Percentiles rank a stretch among this genome's conserved stretches.
phyloP scores from a whole-genome alignment of 805 yeast species.

The Starmera quercuum region DNA sequence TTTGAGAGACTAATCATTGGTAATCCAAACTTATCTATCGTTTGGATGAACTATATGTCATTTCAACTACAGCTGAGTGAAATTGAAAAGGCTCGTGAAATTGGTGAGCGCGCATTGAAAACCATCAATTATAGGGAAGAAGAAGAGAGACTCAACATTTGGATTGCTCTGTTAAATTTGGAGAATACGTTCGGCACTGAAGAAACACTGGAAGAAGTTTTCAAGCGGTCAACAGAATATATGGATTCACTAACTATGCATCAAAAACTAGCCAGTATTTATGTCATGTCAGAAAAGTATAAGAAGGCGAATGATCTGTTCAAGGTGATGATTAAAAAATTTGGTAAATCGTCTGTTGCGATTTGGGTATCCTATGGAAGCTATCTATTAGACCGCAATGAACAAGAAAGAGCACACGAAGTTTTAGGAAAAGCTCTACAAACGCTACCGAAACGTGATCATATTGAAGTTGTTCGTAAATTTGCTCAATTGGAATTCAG shows the following conservation, averaged over 20 bases:
- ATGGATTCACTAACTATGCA: constrained; percentile 87
- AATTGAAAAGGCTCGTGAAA: constrained; percentile 87
- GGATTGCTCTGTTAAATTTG: constrained; percentile 92
- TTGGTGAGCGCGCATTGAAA: constrained; percentile 87
- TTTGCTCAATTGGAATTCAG: constrained; percentile 84
- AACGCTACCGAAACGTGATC: constrained; percentile 61
- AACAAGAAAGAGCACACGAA: constrained; percentile 55
- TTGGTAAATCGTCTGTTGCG: constrained; percentile 56
- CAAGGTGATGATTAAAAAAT: constrained; percentile 66
- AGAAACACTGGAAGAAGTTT: constrained; percentile 71
- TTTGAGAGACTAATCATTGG: constrained; percentile 89
- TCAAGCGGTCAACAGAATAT: constrained; percentile 80
- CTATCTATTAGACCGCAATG: constrained; percentile 54
- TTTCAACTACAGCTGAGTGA: constrained; percentile 94
- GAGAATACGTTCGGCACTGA: constrained; percentile 90
- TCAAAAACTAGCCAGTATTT: constrained; percentile 70
- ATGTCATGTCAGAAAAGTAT: constrained; percentile 61
- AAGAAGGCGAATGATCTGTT: constrained; percentile 65
- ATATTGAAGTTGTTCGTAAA: constrained; percentile 74
- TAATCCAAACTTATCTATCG: constrained; percentile 84
- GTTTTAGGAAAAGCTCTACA: constrained; percentile 70
- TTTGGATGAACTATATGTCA: constrained; percentile 98
- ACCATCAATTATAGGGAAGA: constrained; percentile 88
- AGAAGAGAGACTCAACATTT: constrained; percentile 84
- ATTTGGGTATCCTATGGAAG: constrained; percentile 84